phyloP scores from a whole-genome alignment of 2,329 filamentous ascomycete genomes.

The Xylaria sp. region DNA sequence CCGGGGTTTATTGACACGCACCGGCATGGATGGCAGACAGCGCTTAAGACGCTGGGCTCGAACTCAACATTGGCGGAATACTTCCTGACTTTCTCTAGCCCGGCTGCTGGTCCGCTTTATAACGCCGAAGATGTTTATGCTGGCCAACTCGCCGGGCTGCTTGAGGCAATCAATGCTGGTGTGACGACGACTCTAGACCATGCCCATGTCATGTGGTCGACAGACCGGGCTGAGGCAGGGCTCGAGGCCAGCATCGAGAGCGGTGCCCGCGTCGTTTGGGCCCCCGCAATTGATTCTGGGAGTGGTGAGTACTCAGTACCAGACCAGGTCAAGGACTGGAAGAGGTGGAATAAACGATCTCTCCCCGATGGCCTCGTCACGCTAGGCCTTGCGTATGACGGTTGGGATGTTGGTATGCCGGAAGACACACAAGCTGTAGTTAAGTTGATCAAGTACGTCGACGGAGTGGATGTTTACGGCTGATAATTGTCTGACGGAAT shows the following conservation, averaged over 20 bases:
- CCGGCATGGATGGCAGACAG: conserved; percentile 66
- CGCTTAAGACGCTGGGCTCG: conserved; percentile 61
- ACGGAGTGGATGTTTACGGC: not conserved
- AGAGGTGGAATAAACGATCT: conserved; percentile 48
- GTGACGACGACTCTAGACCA: conserved; percentile 65
- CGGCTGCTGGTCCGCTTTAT: conserved; percentile 47
- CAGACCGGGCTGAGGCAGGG: conserved; percentile 55
- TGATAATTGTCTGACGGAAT: not conserved
- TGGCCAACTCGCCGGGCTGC: conserved; percentile 57
- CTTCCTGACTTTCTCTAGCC: conserved; percentile 54
- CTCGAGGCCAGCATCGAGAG: conserved; percentile 59
- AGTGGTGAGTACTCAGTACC: conserved; percentile 45
- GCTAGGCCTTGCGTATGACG: conserved; percentile 56
- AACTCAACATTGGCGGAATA: conserved; percentile 63
- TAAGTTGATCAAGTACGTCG: conserved; percentile 47
- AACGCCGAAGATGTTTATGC: conserved; percentile 58
- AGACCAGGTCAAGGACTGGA: conserved; percentile 54
- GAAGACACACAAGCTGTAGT: conserved; percentile 48
- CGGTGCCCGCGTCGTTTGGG: conserved; percentile 60
- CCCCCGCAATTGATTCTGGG: conserved; percentile 54
- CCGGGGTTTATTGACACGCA: conserved; percentile 68
- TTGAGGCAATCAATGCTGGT: conserved; percentile 62
- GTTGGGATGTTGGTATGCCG: conserved; percentile 45
- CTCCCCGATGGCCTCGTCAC: conserved; percentile 47
- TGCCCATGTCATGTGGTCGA: conserved; percentile 60